A percentile compares a stretch with the other conserved stretches of the same genome.
Conservation (phyloP, 2,329 filamentous ascomycete species). For the Herpotrichia juniperi region DNA sequence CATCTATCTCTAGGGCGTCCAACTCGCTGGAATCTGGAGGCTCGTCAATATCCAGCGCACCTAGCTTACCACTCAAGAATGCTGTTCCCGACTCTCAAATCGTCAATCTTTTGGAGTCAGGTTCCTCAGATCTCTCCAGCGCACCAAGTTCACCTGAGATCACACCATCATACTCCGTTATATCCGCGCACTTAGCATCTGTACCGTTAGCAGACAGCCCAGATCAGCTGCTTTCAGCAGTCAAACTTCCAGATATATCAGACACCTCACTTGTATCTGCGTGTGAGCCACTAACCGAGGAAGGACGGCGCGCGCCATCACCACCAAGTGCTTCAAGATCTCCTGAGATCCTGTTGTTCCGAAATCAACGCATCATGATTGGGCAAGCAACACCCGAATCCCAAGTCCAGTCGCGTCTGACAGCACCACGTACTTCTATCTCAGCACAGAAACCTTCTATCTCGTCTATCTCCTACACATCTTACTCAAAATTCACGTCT, state of each 20-base stretch:
- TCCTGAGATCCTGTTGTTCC: constrained; percentile 9
- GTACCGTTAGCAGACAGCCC: no score
- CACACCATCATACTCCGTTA: no score
- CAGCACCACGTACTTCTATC: no score
- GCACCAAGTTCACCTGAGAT: no score
- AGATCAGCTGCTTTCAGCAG: no score
- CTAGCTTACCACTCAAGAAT: not conserved
- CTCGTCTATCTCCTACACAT: not conserved
- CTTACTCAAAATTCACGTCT: not conserved
- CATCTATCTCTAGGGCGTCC: not conserved
- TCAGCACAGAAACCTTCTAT: not conserved
- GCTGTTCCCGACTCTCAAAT: not conserved
- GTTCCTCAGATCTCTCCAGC: no score
- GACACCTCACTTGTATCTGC: no score
- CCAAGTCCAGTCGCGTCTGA: not conserved
- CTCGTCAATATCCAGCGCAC: not conserved
- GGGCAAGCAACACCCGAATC: not conserved
- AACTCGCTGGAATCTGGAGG: not conserved
- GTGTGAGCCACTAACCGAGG: no score
- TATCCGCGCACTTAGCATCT: no score
- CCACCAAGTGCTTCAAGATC: constrained; percentile 21
- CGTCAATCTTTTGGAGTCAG: not conserved
- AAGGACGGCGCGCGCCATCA: constrained; percentile 20
- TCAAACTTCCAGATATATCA: no score
- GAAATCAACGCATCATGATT: not conserved